Base-by-base conservation (phyloP, 2,329 filamentous ascomycete species). In the Talaromyces marneffei region DNA sequence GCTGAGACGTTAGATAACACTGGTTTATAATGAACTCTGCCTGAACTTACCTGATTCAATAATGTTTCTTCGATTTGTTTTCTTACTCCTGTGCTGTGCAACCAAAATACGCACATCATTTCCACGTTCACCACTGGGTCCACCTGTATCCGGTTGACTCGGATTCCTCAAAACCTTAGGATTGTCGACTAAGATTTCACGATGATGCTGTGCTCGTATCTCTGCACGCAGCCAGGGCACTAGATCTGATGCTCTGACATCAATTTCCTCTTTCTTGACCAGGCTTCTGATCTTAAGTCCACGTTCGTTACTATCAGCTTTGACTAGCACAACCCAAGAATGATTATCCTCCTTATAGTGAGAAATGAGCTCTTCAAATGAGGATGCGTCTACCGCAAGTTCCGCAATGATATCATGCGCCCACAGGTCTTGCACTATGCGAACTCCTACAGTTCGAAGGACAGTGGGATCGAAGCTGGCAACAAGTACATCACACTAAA, bases 261-360 rank as follows among this genome's bases (percentile, higher is more conserved):
- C 94, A 4, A 83, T 85, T 67, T 95, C 91, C 29, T 95, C 91
- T 69, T 89, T 94, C 63, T 87, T 86, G 33, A 86, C 83, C 70
- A 92, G 84, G 12, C 85, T 91, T 71, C 89, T 90, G 65, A 96
- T 84, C 75, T 95, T 96, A 53, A 95, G 76, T 2, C 81, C 81
- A 20, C 78, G 72, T 50, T 78, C 77, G 57, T 83, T 81, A 55
- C 81, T 76, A 79, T 87, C 68, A 75, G 86, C 75, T 72, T 96
- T 96, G 69, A 96, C 87, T 64, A 95, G 89, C 39, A 97, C 85
- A 63, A 96, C 86, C 91, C 92, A 97, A 27, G 85, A 88, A 73
- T 96, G 90, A 29, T 92, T 89, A 14, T 88, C 83, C 69, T 95
- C 89, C 69, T 87, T 87, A 29, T 87, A 85, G 14, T 91, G 80